phyloP scores from a whole-genome alignment of 371 early-diverging fungal genomes.

The Mortierella sp. region DNA sequence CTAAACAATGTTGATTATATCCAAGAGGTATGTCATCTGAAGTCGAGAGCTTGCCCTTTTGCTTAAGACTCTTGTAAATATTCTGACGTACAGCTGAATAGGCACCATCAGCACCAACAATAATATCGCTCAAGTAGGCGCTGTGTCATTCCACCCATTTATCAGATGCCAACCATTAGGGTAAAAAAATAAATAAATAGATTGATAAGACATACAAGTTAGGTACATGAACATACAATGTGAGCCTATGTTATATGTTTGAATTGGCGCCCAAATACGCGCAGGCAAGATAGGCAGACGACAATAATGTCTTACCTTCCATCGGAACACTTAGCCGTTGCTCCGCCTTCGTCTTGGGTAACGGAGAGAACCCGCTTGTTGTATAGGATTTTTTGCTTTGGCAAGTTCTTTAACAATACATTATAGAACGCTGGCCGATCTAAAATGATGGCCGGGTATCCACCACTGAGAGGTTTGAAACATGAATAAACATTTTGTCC shows the following conservation, averaged over 20 bases:
- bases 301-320: slow-evolving; percentile 22
- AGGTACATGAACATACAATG: neutral
- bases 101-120: slow-evolving; percentile 50
- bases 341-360: slow-evolving; percentile 21
- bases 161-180: too few species aligned
- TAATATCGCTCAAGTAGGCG: slow-evolving; percentile 24
- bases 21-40: slow-evolving; percentile 36
- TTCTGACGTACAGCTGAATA: slow-evolving; percentile 41
- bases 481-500: neutral
- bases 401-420: slow-evolving; percentile 38
- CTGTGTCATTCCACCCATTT: neutral
- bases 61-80: slow-evolving; percentile 38
- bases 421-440: slow-evolving; percentile 45
- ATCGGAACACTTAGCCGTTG: slow-evolving; percentile 37
- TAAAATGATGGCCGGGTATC: slow-evolving; percentile 42
- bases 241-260: neutral
- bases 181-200: slow-evolving; percentile 7
- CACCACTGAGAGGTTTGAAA: slow-evolving; percentile 19
- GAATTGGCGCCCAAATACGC: neutral
- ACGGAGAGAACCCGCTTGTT: slow-evolving; percentile 33
- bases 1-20: slow-evolving; percentile 41
- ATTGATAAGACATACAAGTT: neutral
- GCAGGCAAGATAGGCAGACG: neutral
- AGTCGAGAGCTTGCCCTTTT: slow-evolving; percentile 21
- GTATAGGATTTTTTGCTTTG: slow-evolving; percentile 38